phyloP scores from a whole-genome alignment of 495 filamentous ascomycete species.

The Hypoxylon fragiforme region DNA sequence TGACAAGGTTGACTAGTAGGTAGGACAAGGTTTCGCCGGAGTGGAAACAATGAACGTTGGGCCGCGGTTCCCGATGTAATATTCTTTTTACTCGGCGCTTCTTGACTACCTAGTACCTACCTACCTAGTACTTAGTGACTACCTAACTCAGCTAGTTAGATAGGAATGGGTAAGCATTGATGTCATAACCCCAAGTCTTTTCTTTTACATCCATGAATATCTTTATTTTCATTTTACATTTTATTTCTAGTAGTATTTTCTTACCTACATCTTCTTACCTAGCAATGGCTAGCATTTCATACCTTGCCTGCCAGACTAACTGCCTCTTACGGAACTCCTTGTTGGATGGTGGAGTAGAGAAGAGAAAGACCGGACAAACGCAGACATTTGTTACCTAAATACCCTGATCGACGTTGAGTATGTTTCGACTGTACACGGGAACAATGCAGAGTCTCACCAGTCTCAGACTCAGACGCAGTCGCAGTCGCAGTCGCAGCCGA shows the following conservation, averaged over 20 bases:
- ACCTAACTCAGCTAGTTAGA: background rate
- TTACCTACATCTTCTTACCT: too few species aligned
- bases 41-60: conserved; percentile 20
- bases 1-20: too few species aligned
- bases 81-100: conserved; percentile 21
- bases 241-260: background rate
- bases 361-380: conserved; percentile 22
- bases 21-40: conserved; percentile 20
- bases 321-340: conserved; percentile 24
- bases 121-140: conserved; percentile 1
- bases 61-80: conserved; percentile 30
- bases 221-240: background rate
- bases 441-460: conserved; percentile 32
- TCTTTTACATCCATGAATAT: too few species aligned
- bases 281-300: too few species aligned
- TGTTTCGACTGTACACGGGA: conserved; percentile 30
- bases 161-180: too few species aligned
- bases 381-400: background rate
- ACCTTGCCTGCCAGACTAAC: too few species aligned
- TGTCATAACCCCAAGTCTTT: too few species aligned
- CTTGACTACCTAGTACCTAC: conserved; percentile 3
- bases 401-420: conserved; percentile 30
- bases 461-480: conserved; percentile 16
- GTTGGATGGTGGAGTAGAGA: conserved; percentile 20
- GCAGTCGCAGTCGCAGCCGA: conserved; percentile 4